These are phyloP conservation scores for Kodamaea ohmeri DNA, from an alignment of 1,139 yeast species.

Conservation along the genomic window DNA sequence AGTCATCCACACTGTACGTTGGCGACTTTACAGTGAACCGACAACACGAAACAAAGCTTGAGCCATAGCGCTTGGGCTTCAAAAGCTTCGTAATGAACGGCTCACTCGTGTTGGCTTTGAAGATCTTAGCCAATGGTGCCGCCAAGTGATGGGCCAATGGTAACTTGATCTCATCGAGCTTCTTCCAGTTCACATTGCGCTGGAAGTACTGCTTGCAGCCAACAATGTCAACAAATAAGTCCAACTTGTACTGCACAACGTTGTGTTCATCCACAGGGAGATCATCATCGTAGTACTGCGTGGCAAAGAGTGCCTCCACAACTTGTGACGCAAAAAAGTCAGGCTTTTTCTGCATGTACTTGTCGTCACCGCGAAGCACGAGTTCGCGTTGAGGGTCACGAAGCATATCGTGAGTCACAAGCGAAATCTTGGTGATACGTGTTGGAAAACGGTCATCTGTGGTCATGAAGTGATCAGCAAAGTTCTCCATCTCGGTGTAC, in stretches of 20 bases:
- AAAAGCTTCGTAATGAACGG: conserved; percentile 36
- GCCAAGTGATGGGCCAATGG: conserved; percentile 30
- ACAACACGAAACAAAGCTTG: conserved; percentile 40
- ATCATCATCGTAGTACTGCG: conserved; percentile 19
- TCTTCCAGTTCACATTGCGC: conserved; percentile 26
- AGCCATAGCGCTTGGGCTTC: conserved; percentile 36
- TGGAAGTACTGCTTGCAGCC: conserved; percentile 43
- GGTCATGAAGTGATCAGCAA: conserved; percentile 22
- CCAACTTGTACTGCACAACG: conserved; percentile 32
- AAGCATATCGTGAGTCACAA: conserved; percentile 36
- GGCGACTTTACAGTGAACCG: conserved; percentile 32
- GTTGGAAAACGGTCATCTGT: conserved; percentile 25
- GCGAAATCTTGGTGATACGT: conserved; percentile 20
- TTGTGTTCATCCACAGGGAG: conserved; percentile 22
- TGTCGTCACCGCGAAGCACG: conserved; percentile 36
- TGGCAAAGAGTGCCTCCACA: conserved; percentile 32
- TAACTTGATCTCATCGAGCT: conserved; percentile 31
- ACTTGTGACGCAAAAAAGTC: conserved; percentile 42
- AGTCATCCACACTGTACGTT: conserved; percentile 33
- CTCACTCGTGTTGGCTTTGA: conserved; percentile 31
- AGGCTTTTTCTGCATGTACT: conserved; percentile 34
- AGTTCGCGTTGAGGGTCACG: conserved; percentile 30
- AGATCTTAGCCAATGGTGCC: conserved; percentile 23
- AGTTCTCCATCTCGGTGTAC: conserved; percentile 21
- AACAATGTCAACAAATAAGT: conserved; percentile 39